Conservation (phyloP, 306 rosid species). For the Prunus davidiana region DNA sequence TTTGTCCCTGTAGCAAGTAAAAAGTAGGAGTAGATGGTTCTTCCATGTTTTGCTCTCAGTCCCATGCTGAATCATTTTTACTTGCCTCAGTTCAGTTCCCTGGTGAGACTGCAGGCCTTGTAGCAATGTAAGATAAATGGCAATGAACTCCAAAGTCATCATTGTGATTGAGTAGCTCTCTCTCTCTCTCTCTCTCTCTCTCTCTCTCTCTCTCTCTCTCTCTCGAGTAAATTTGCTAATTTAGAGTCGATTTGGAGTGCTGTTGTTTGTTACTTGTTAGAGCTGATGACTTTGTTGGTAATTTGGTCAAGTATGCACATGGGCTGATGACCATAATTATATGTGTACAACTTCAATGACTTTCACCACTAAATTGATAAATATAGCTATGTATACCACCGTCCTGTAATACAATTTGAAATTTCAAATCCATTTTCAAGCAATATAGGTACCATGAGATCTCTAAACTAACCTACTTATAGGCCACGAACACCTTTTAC, state of each 20-base stretch:
- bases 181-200: too few species aligned
- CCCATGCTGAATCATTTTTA: background rate
- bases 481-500: too few species aligned
- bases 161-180: background rate
- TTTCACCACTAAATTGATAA: background rate
- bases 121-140: background rate
- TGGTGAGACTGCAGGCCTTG: background rate
- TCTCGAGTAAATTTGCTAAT: background rate
- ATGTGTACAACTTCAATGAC: background rate
- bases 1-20: background rate
- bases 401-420: too few species aligned
- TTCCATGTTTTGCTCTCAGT: background rate
- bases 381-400: too few species aligned
- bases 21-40: background rate
- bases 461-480: too few species aligned
- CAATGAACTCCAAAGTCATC: background rate
- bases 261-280: background rate
- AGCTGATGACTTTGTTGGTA: background rate
- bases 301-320: conserved; percentile 1
- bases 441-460: too few species aligned
- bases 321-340: background rate
- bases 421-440: too few species aligned
- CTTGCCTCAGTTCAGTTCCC: background rate
- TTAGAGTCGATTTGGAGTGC: background rate
- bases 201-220: background rate